These are phyloP conservation scores for Pinus albicaulis DNA, from an alignment of 75 land plant genomes.

Conservation along the genomic window DNA sequence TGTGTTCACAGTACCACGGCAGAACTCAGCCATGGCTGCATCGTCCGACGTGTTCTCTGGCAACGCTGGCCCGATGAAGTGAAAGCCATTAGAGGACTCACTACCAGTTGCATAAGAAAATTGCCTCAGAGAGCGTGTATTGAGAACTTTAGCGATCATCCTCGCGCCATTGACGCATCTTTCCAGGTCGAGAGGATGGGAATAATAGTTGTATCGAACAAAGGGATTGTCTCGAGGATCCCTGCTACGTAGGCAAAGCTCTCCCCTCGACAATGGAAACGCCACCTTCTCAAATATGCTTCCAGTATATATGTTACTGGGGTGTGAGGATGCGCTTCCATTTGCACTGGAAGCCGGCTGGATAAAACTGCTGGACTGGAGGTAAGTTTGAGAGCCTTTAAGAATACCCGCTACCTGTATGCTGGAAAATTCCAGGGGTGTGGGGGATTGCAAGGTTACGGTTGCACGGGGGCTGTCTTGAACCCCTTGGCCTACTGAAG, in stretches of 20 bases:
- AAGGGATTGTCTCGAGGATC: not conserved
- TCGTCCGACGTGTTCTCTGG: not conserved
- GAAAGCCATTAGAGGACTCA: not conserved
- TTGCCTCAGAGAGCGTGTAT: too few relatives aligned
- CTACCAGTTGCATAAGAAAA: not conserved
- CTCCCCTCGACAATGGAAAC: constrained; percentile 1
- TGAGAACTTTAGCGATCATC: too few relatives aligned
- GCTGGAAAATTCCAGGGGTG: constrained; percentile 16
- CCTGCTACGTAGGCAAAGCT: not conserved
- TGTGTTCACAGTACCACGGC: not conserved
- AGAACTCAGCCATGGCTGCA: too few relatives aligned
- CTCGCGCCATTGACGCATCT: too few relatives aligned
- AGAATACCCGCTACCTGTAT: not conserved
- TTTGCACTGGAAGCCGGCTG: too few relatives aligned
- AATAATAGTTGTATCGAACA: not conserved
- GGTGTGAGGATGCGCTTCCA: not conserved
- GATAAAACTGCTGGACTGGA: not conserved
- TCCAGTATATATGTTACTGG: not conserved
- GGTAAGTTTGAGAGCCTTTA: not conserved
- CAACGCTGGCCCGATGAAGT: not conserved
- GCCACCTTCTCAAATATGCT: not conserved
- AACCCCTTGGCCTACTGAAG: constrained; percentile 56
- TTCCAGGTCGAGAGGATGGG: not conserved
- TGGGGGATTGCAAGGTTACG: constrained; percentile 53
- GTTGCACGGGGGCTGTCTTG: too few relatives aligned